Conservation (phyloP, 2,329 filamentous ascomycete species). For the Cladobotryum protrusum region DNA sequence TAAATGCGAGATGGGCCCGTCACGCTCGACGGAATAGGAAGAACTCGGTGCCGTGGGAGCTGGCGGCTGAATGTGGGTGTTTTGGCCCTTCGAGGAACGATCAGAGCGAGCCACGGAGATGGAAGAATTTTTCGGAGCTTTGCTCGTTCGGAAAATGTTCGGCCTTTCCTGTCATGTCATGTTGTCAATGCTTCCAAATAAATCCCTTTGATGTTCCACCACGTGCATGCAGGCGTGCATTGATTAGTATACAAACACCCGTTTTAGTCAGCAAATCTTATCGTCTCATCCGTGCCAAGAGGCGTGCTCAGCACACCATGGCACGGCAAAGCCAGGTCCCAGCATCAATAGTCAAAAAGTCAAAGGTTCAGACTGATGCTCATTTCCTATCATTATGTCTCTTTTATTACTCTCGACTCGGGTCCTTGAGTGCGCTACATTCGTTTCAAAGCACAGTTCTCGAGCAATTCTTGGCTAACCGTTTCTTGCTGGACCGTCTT, state of each 20-base stretch:
- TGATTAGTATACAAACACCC: background rate
- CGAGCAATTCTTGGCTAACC: background rate
- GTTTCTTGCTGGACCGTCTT: background rate
- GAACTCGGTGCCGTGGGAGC: conserved; percentile 34
- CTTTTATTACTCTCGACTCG: too few species aligned
- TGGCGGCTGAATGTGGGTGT: conserved; percentile 24
- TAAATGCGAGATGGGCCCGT: conserved; percentile 37
- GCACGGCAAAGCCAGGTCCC: too few species aligned
- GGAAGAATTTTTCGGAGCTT: conserved; percentile 31
- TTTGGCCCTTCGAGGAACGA: conserved; percentile 22
- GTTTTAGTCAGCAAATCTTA: background rate
- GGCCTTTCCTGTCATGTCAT: conserved; percentile 2
- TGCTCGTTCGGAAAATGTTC: conserved; percentile 14
- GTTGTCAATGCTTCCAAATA: background rate
- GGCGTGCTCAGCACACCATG: background rate
- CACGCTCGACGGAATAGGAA: conserved; percentile 40
- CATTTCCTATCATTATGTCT: too few species aligned
- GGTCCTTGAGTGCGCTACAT: too few species aligned
- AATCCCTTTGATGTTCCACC: background rate
- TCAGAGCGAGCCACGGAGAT: conserved; percentile 23
- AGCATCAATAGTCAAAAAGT: too few species aligned
- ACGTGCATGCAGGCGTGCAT: too few species aligned
- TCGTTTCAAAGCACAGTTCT: too few species aligned
- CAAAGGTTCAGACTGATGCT: too few species aligned
- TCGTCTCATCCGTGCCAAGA: background rate